A percentile compares a stretch with the other conserved stretches of the same genome.
phyloP scores from a whole-genome alignment of 805 yeast genomes.

The Starmerella asiatica region DNA sequence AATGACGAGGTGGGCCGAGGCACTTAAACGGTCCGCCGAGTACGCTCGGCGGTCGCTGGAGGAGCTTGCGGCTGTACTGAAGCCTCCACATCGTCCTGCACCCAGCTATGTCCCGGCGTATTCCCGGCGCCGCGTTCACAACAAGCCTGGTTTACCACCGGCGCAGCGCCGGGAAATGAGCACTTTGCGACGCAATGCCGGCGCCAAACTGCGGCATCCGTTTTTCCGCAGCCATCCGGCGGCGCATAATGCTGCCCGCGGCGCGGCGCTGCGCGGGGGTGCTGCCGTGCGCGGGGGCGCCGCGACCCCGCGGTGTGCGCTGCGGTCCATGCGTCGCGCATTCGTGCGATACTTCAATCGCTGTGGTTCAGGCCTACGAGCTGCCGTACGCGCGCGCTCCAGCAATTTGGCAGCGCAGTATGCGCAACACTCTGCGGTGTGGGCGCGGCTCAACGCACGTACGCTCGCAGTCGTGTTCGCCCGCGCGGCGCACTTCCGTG shows the following conservation, averaged over 20 bases:
- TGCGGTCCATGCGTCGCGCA: not conserved
- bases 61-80: constrained; percentile 12
- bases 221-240: not conserved
- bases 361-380: no score
- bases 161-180: not conserved
- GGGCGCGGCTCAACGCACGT: not conserved
- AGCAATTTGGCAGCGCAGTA: not conserved
- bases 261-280: no score
- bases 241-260: not conserved
- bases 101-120: constrained; percentile 16
- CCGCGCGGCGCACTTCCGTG: not conserved
- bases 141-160: constrained; percentile 6
- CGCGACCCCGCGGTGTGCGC: not conserved
- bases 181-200: not conserved
- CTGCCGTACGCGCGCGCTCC: not conserved
- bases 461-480: not conserved
- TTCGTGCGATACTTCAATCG: not conserved
- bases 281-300: not conserved
- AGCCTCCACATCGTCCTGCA: not conserved
- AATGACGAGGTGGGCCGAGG: constrained; percentile 13
- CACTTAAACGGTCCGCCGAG: constrained; percentile 13
- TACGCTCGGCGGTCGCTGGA: constrained; percentile 13
- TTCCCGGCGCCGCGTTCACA: constrained; percentile 5
- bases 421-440: not conserved
- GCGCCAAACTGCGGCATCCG: not conserved